Evolutionary conservation across 2,329 filamentous ascomycete species (phyloP), one percentile per base, ranked within the genome.

Genomic region (Sphaceloma murrayae): DNA sequence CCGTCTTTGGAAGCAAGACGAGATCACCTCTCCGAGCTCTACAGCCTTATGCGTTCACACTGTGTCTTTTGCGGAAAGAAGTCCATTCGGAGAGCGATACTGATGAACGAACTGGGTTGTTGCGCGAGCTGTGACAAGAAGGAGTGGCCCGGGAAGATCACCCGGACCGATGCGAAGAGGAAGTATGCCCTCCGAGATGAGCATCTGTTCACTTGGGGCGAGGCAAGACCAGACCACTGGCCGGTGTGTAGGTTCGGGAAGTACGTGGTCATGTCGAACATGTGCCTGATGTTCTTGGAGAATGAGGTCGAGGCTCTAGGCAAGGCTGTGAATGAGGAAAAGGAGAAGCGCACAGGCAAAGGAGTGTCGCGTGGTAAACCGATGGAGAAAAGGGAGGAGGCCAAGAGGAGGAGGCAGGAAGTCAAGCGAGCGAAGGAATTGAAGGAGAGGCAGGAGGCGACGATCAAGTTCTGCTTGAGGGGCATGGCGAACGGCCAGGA

Each of bases 41-140:
- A 58, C 7, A 48, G 36, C n/a, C 59, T 54, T 52, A 46, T 42
- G 8, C 39, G 46, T 3, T 47, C 45, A 9, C 46, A 55, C 46
- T 61, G 58, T 42, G 47, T 56, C 43, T 59, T 60, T 48, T 61
- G 58, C 48, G 58, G 58, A 17, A 58, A 54, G 24, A 48, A 44
- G 8, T 52, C 50, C 18, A 5, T 13, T 3, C 49, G 56, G 2
- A 48, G 40, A 4, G 56, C 56, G 10, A 57, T 58, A 16, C 47
- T 60, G 13, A 51, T 55, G 34, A 60, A 54, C 30, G 53, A 55
- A 1, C 31, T 59, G n/a, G 40, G 47, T 8, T 59, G 56, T 48
- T 60, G 58, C 43, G 17, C n/a, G 2, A 18, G 17, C 0, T 61
- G 58, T 45, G 58, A 61, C 34, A 49, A 48, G 26, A 43, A 40